A percentile compares a stretch with the other conserved stretches of the same genome.
These are phyloP conservation scores for Plasmodium vivax DNA, from an alignment of 169 alveolate genomes.

Conservation along the genomic window DNA sequence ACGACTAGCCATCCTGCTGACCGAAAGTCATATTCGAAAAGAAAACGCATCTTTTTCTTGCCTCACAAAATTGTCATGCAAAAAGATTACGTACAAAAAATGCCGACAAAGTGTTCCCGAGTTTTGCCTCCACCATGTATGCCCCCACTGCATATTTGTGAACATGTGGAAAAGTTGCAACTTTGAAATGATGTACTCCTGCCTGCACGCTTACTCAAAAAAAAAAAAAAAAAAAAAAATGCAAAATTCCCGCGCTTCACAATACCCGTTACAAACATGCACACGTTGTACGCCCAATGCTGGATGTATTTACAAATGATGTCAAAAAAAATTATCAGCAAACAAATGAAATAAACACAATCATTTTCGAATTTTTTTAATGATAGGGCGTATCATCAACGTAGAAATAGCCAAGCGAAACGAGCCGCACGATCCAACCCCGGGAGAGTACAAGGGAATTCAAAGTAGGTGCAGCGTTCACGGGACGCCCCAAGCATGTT, in stretches of 20 bases:
- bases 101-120: not conserved
- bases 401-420: conserved; percentile 70
- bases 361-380: conserved; percentile 37
- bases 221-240: not conserved
- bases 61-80: not conserved
- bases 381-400: conserved; percentile 67
- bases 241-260: not conserved
- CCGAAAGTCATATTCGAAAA: not conserved
- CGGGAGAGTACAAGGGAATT: conserved; percentile 69
- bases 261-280: not conserved
- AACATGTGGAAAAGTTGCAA: not conserved
- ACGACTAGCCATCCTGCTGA: not conserved
- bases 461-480: conserved; percentile 19
- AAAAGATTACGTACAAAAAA: too few species aligned
- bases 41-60: not conserved
- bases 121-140: not conserved
- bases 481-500: not conserved
- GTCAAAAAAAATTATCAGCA: not conserved
- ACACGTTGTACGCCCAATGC: not conserved
- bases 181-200: not conserved
- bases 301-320: conserved; percentile 4
- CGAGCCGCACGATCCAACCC: conserved; percentile 76
- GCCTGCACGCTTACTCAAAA: not conserved
- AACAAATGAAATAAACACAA: conserved; percentile 17
- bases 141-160: not conserved